Evolutionary conservation across 2,329 filamentous ascomycete genomes (phyloP).

Genomic region (Cadophora sp.): DNA sequence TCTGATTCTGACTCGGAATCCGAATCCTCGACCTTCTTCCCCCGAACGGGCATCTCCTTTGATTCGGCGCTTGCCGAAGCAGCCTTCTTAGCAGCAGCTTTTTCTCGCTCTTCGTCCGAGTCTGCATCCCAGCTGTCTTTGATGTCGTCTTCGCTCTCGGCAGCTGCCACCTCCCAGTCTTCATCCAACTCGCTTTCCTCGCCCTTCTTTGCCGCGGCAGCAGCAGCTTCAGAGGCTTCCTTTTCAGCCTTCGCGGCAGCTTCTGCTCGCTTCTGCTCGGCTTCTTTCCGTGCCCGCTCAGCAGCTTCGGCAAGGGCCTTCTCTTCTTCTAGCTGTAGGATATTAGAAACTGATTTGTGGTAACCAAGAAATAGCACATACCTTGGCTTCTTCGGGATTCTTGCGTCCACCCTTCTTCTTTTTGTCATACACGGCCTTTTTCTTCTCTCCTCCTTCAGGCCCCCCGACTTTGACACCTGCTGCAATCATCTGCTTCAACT

Average conservation of each 20-base stretch:
- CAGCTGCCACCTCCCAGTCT: constrained; percentile 90
- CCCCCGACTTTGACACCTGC: constrained; percentile 77
- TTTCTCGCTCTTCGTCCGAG: constrained; percentile 69
- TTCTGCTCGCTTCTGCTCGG: constrained; percentile 69
- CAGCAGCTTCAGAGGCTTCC: constrained; percentile 63
- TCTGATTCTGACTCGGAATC: constrained; percentile 71
- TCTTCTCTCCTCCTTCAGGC: constrained; percentile 58
- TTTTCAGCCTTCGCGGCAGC: constrained; percentile 66
- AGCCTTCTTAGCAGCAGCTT: constrained; percentile 44
- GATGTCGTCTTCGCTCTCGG: constrained; percentile 75
- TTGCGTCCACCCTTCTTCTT: constrained; percentile 75
- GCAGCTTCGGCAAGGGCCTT: constrained; percentile 79
- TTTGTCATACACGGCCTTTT: constrained; percentile 79
- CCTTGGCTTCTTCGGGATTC: constrained; percentile 58
- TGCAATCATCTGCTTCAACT: constrained; percentile 84
- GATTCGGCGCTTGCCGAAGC: constrained; percentile 34
- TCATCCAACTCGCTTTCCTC: constrained; percentile 70
- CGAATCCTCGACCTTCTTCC: constrained; percentile 51
- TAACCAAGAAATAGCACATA: constrained; percentile 41
- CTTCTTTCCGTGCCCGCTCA: constrained; percentile 72
- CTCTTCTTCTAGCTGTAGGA: constrained; percentile 71
- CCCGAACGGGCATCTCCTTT: constrained; percentile 34
- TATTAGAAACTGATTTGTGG: constrained; percentile 25
- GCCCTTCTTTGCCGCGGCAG: constrained; percentile 59
- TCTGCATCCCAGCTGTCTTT: constrained; percentile 97